These are phyloP conservation scores for Alternaria arbusti DNA, from an alignment of 2,329 filamentous ascomycete species.

Conservation along the genomic window DNA sequence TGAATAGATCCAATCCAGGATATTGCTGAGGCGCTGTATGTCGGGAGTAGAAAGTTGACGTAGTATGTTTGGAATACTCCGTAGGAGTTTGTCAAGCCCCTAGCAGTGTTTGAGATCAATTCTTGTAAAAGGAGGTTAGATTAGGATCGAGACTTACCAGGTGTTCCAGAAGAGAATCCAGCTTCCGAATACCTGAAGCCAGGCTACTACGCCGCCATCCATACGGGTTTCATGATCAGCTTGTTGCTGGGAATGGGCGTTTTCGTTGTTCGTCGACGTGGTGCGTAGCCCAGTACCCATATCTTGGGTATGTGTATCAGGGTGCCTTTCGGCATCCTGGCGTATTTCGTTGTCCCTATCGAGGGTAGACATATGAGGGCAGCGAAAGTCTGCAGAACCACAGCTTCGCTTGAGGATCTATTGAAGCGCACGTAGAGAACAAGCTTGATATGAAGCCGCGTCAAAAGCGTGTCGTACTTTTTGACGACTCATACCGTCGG, in stretches of 20 bases:
- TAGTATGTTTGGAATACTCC: background rate
- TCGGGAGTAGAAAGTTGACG: background rate
- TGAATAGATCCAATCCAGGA: background rate
- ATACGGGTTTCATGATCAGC: background rate
- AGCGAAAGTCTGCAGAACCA: accelerated
- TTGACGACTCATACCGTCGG: background rate
- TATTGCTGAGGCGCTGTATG: background rate
- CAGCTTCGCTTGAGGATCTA: background rate
- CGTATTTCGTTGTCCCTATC: background rate
- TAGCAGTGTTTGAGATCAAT: background rate
- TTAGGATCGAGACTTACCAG: background rate
- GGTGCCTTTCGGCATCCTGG: background rate
- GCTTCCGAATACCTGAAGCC: background rate
- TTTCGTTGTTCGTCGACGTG: background rate
- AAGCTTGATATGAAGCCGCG: background rate
- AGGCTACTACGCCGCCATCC: background rate
- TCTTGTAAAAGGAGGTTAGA: background rate
- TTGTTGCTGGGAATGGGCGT: background rate
- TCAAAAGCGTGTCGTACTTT: too few species aligned
- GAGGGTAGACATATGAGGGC: background rate
- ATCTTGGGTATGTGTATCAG: background rate
- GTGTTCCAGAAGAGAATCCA: background rate
- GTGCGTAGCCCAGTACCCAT: background rate
- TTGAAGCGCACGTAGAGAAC: background rate
- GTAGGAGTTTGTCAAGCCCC: background rate